A percentile compares a stretch with the other conserved stretches of the same genome.
phyloP scores from a whole-genome alignment of 495 filamentous ascomycete species.

The Penicillium antarcticum region DNA sequence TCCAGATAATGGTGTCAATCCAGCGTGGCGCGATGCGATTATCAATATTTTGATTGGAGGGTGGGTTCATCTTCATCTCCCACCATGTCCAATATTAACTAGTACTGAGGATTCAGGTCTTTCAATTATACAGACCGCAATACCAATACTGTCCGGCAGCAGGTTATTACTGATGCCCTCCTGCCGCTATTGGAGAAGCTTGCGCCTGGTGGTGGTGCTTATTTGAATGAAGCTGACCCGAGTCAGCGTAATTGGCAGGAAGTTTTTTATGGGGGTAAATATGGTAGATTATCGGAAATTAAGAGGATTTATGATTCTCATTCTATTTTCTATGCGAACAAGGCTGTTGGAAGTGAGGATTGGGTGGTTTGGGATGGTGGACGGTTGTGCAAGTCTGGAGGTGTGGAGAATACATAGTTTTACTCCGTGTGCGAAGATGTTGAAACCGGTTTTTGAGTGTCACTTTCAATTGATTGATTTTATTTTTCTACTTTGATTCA shows the following conservation, averaged over 20 bases:
- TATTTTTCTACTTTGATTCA: too few relatives aligned
- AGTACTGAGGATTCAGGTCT: not conserved
- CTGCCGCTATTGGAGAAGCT: conserved; percentile 5
- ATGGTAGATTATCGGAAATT: not conserved
- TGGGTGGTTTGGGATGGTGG: not conserved
- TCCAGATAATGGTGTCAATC: conserved; percentile 46
- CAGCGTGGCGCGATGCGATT: conserved; percentile 27
- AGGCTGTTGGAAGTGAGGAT: not conserved
- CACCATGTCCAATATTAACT: not conserved
- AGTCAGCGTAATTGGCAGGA: not conserved
- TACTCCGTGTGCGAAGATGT: too few relatives aligned
- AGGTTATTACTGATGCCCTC: conserved; percentile 9
- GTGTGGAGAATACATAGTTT: too few relatives aligned
- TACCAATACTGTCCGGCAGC: not conserved
- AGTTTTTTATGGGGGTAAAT: not conserved
- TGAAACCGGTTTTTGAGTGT: too few relatives aligned
- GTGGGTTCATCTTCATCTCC: not conserved
- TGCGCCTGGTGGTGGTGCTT: conserved; percentile 5
- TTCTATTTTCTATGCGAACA: not conserved
- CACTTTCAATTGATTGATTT: too few relatives aligned
- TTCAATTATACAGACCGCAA: conserved; percentile 4
- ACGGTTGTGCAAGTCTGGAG: not conserved
- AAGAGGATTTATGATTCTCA: not conserved
- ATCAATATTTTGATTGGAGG: conserved; percentile 3
- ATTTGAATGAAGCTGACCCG: conserved; percentile 7